These are phyloP conservation scores for Pseudocercospora eumusae DNA, from an alignment of 2,329 filamentous ascomycete species.

Conservation along the genomic window DNA sequence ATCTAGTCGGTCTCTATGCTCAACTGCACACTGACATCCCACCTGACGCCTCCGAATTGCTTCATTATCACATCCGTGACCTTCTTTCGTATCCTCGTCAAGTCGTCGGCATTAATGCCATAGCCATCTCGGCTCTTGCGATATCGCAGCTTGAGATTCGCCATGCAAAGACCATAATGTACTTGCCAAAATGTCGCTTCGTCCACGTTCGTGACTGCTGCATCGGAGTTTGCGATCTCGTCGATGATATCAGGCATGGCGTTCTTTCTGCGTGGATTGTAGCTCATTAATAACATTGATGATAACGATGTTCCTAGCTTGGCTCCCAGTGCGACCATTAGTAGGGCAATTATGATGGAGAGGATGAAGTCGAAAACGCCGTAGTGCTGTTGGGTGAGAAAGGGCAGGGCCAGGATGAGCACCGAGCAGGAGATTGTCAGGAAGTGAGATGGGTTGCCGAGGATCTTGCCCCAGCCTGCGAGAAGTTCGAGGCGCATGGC, in stretches of 20 bases:
- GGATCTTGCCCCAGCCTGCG: conserved; percentile 76
- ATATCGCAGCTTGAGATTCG: conserved; percentile 81
- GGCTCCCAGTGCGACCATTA: conserved; percentile 85
- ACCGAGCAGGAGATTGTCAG: conserved; percentile 85
- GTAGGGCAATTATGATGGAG: conserved; percentile 74
- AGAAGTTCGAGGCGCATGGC: conserved; percentile 86
- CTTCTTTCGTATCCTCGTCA: conserved; percentile 72
- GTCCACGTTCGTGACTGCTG: conserved; percentile 73
- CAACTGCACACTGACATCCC: conserved; percentile 91
- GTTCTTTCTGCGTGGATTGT: conserved; percentile 51
- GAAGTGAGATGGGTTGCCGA: conserved; percentile 94
- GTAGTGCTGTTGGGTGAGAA: conserved; percentile 79
- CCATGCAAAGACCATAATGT: conserved; percentile 95
- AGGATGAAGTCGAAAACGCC: conserved; percentile 82
- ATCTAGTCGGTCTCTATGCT: conserved; percentile 38
- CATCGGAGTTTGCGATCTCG: conserved; percentile 76
- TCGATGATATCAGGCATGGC: conserved; percentile 61
- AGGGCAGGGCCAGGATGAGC: conserved; percentile 75
- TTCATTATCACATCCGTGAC: conserved; percentile 80
- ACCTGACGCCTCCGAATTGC: conserved; percentile 79
- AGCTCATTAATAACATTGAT: conserved; percentile 95
- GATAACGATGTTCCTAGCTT: conserved; percentile 83
- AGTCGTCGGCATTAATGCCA: conserved; percentile 51
- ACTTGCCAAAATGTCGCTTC: conserved; percentile 98
- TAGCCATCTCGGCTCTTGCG: conserved; percentile 62